Evolutionary conservation across 139 green algal genomes (phyloP).

Genomic region (Volvox reticuliferus): DNA sequence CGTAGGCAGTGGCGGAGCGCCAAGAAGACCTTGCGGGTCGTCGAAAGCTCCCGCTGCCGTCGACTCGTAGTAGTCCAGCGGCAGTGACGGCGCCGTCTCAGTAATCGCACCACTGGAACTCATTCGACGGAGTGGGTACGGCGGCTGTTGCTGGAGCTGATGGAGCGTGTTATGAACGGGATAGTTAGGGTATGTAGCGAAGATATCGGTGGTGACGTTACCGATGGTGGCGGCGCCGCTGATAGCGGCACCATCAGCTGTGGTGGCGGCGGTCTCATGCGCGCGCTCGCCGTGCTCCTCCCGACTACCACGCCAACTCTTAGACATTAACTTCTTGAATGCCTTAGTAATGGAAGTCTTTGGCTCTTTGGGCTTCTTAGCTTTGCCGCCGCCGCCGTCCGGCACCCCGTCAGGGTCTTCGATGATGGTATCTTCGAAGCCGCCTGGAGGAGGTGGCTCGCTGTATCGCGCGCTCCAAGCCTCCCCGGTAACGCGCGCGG

Average conservation of each 20-base stretch:
- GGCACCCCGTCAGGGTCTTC: neutral
- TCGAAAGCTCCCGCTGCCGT: neutral
- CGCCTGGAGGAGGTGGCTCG: neutral
- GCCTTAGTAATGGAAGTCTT: neutral
- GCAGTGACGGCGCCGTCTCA: neutral
- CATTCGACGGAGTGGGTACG: neutral
- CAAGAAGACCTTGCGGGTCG: neutral
- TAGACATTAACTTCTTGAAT: constrained; percentile 33
- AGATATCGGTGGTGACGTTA: constrained; percentile 3
- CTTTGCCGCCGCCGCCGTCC: neutral
- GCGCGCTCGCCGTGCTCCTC: neutral
- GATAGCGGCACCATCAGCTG: neutral
- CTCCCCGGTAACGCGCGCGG: neutral
- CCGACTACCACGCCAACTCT: neutral
- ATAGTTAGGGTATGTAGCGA: neutral
- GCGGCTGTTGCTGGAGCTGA: neutral
- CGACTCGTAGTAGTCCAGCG: neutral
- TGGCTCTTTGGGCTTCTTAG: neutral
- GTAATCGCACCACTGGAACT: neutral
- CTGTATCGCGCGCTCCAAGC: constrained; percentile 1
- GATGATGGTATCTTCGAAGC: neutral
- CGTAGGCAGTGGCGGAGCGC: neutral
- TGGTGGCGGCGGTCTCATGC: neutral
- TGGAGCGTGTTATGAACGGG: neutral
- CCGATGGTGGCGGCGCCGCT: neutral